Percentiles rank a stretch among this genome's conserved stretches.
Conservation (phyloP, 345 rosid genomes). For the Rhodamnia rubescens region DNA sequence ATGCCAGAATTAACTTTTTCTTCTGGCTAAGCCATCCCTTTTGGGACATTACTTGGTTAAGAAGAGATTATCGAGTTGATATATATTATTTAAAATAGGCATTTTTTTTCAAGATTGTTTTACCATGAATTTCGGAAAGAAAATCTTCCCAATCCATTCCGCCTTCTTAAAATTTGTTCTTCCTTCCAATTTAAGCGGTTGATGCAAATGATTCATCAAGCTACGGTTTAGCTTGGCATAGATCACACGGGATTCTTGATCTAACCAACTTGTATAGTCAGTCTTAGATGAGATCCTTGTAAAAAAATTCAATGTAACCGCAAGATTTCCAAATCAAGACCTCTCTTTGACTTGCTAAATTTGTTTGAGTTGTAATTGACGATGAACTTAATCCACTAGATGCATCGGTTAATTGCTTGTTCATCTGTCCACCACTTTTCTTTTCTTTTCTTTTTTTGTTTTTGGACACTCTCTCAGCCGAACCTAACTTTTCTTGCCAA, state of each 20-base stretch:
- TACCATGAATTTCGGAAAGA: not conserved
- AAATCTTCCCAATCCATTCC: not conserved
- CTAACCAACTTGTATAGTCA: not conserved
- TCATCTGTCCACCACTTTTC: not conserved
- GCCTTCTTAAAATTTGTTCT: not conserved
- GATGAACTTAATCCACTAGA: not conserved
- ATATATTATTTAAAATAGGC: not conserved
- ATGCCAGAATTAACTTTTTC: not conserved
- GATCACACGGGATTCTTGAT: not conserved
- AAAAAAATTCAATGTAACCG: not conserved
- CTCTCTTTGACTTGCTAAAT: not conserved
- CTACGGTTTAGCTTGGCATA: not conserved
- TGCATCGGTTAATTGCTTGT: not conserved
- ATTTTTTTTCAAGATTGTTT: not conserved
- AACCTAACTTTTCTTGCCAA: not conserved
- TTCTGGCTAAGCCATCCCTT: not conserved
- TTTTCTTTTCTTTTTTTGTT: not conserved
- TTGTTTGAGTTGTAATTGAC: not conserved
- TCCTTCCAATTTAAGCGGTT: not conserved
- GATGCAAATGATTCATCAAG: not conserved
- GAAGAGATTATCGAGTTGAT: not conserved
- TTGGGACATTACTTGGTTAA: not conserved
- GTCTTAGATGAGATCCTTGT: not conserved
- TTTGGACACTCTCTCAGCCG: not conserved
- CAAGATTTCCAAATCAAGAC: not conserved